Base-by-base conservation (phyloP, 2,329 filamentous ascomycete genomes). In the Fusarium sp. region DNA sequence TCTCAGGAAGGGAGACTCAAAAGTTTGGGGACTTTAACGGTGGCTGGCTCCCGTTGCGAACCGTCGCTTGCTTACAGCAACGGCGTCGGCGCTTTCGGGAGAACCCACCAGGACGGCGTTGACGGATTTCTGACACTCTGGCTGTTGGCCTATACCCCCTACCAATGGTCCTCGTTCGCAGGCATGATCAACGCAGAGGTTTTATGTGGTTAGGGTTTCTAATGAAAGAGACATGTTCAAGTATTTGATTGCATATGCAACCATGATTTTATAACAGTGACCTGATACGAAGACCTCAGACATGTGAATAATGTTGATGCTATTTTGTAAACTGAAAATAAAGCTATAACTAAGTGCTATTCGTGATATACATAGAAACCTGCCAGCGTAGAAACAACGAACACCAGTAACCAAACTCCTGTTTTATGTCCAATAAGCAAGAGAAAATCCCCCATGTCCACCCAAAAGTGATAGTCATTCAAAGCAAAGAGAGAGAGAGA, bases 131-230 rank as follows among this genome's bases (percentile, higher is more conserved):
- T 78, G 72, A 76, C 73, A 75, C 74, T 72, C 72, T 77, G 77
- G 76, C 76, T 79, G 77, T 76, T 76, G 78, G 76, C 76, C 76
- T 79, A 80, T 80, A 80, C 79, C 79, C 77, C 75, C 72, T 72
- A 72, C 70, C 75, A 59, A 78, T 72, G 75, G 72, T 74, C 69
- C 73, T 74, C 71, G 67, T 72, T 75, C 72, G 72, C 74, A 77
- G 76, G 76, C 76, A 77, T 72, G 73, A 73, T 74, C 70, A 73
- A 77, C 70, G 70, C 72, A 73, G 75, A 76, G 73, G 70, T 72
- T 75, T 75, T 75, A 76, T 74, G 70, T 70, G 72, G 72, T 72
- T 73, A 76, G 75, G 74, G 72, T 68, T 76, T 77, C 59, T 75
- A 77, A 78, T 77, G 67, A 72, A 76, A 75, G 67, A 74, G 63